Percentiles rank a stretch among this genome's conserved stretches.
Evolutionary conservation across 768 basidiomycete genomes (phyloP).

Genomic region (Gloeophyllum trabeum): DNA sequence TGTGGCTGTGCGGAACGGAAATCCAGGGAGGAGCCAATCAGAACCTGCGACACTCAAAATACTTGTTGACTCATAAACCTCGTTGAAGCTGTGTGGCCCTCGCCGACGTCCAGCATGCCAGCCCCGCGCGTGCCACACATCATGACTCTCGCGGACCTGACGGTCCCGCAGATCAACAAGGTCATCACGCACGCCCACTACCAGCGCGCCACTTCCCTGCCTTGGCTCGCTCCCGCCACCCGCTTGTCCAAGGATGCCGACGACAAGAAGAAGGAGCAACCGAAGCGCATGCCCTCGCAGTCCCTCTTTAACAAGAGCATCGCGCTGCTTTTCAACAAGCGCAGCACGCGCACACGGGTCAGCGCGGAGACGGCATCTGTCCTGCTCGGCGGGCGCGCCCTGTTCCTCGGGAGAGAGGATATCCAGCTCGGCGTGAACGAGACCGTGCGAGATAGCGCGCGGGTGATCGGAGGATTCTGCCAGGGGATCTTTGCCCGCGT

Average conservation of each 20-base stretch:
- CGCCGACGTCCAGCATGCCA: constrained; percentile 28
- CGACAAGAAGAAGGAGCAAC: no score
- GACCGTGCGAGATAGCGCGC: constrained; percentile 68
- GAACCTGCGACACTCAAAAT: no score
- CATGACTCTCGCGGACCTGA: constrained; percentile 84
- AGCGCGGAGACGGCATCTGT: constrained; percentile 75
- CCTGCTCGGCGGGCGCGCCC: constrained; percentile 76
- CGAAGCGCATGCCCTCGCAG: constrained; percentile 48
- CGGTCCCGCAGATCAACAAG: constrained; percentile 57
- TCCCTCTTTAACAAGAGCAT: constrained; percentile 76
- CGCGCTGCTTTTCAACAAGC: constrained; percentile 86
- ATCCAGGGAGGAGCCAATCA: no score
- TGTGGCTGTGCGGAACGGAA: no score
- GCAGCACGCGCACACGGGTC: constrained; percentile 86
- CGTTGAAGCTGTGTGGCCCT: constrained; percentile 38
- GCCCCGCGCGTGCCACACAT: no score
- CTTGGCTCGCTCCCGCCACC: constrained; percentile 62
- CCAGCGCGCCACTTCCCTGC: constrained; percentile 52
- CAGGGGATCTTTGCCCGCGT: constrained; percentile 97
- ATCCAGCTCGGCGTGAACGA: constrained; percentile 98
- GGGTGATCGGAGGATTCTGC: constrained; percentile 89
- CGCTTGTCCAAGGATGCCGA: no score
- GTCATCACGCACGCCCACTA: constrained; percentile 52
- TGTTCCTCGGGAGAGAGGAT: constrained; percentile 84
- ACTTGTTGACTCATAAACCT: no score